Conservation (phyloP, 345 rosid genomes). For the Kernera saxatilis region DNA sequence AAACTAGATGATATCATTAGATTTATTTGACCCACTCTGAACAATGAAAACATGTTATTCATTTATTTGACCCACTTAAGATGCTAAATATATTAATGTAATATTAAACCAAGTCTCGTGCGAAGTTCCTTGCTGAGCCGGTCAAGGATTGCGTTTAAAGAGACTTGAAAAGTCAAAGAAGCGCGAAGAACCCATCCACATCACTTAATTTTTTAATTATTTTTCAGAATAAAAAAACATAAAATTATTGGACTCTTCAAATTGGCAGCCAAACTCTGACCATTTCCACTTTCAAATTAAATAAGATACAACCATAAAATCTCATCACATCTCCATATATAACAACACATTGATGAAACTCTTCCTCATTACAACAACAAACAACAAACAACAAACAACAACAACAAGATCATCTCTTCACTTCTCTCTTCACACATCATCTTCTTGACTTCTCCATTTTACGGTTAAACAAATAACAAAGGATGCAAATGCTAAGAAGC, state of each 20-base stretch:
- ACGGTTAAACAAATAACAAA: not conserved
- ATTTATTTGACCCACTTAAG: not conserved
- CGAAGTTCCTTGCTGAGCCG: not conserved
- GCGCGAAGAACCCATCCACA: not conserved
- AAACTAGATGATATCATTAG: not conserved
- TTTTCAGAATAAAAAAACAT: not conserved
- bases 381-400: not conserved
- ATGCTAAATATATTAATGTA: not conserved
- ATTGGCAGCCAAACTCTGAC: conserved; percentile 9
- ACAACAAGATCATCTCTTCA: not conserved
- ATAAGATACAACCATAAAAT: conserved; percentile 15
- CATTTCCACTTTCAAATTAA: not conserved
- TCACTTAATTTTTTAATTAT: not conserved
- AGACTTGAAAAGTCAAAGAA: conserved; percentile 19
- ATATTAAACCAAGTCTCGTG: conserved; percentile 22
- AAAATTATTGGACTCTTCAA: not conserved
- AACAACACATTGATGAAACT: not conserved
- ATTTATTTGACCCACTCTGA: not conserved
- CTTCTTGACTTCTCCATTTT: not conserved
- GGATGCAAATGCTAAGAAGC: conserved; percentile 53
- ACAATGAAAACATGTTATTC: conserved; percentile 16
- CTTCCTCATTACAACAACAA: conserved; percentile 12
- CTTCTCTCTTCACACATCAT: conserved; percentile 7
- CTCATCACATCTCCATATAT: conserved; percentile 11
- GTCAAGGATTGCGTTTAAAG: conserved; percentile 14